Base-by-base conservation (phyloP, 2,329 filamentous ascomycete species). In the Lasiodiplodia sp. region DNA sequence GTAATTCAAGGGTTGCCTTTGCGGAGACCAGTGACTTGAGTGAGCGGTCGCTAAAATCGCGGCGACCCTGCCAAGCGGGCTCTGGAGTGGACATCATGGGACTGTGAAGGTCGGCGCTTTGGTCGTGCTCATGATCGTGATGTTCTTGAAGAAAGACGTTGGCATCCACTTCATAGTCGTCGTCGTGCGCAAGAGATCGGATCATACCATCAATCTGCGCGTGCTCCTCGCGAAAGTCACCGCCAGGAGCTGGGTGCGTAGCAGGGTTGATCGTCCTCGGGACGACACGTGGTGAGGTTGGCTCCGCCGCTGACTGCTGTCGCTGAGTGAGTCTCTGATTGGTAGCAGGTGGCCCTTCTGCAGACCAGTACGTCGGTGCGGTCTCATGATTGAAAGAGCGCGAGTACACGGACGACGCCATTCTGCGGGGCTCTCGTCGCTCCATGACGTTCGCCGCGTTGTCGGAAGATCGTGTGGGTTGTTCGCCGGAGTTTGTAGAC, bases 391-490 rank as follows among this genome's bases (percentile, higher is more conserved):
- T 21, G 28, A 23, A 18, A 16, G 58, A 23, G 18, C 47, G 44
- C 5, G 60, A 64, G 60, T 64, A 64, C 25, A 52, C 47, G 8
- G 60, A 64, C n/a, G 60, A 64, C 5, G 60, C 7, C 3, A 38
- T 31, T 8, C 60, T 47, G 37, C 28, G 44, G 10, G 60, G 11
- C n/a, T n/a, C 14, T 25, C 2, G 60, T 16, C 40, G 60, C 18
- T 52, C 31, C 60, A 52, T 38, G 12, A 2, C 52, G 47, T 64
- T 6, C 4, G 12, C 0, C 16, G 44, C 16, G 18, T 38, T 25
- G n/a, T 21, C 21, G 2, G 14, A 18, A 2, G 23, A n/a, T 7
- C 34, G 18, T 14, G 53, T 28, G 28, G 18, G 57, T 16, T 38
- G 31, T 18, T 47, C 21, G 14, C 2, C 14, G 57, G 18, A 18